Base-by-base conservation (phyloP, 306 rosid genomes). In the Carpinus viminea region DNA sequence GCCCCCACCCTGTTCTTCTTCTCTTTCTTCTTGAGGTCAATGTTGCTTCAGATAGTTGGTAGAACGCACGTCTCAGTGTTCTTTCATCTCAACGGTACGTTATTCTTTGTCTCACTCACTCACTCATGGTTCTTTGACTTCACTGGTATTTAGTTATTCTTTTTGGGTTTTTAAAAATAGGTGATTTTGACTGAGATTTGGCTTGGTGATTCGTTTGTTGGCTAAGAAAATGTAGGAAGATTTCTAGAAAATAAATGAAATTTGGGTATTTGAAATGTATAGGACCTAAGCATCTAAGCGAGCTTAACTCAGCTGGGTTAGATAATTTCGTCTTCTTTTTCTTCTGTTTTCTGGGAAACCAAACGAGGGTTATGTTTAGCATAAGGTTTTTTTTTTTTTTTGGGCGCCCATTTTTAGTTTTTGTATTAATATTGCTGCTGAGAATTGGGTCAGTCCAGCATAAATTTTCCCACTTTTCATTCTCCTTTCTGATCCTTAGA, bases 11-110 rank as follows among this genome's bases (percentile, higher is more conserved):
- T 15, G 76, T 55, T 65, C 34, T 45, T 28, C 47, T 65, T 72
- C 20, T 75, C 68, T 72, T 76, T 77, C 57, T 55, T 41, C 54
- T 21, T 78, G 68, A 76, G 54, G 84, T 87, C 80, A 77, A 65
- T 81, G 78, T 48, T 55, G 59, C 83, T 84, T 83, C 71, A n/a
- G 74, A 75, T 36, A 26, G 74, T 47, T 12, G 61, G 18, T 10
- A 4, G 24, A 47, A n/a, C 18, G 10, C 17, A 48, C 56, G 52
- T 46, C 43, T 21, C 52, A 34, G 68, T 10, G 36, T 51, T 69
- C 51, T 53, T 48, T 31, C 5, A 38, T 36, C 31, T 65, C 41
- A 28, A 79, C 74, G 76, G 86, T 86, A 73, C n/a, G 72, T 69
- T 74, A 48, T 59, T 18, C 34, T 81, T 72, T 26, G n/a, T 59